Conservation (phyloP, 805 yeast genomes). For the Candida piceae region DNA sequence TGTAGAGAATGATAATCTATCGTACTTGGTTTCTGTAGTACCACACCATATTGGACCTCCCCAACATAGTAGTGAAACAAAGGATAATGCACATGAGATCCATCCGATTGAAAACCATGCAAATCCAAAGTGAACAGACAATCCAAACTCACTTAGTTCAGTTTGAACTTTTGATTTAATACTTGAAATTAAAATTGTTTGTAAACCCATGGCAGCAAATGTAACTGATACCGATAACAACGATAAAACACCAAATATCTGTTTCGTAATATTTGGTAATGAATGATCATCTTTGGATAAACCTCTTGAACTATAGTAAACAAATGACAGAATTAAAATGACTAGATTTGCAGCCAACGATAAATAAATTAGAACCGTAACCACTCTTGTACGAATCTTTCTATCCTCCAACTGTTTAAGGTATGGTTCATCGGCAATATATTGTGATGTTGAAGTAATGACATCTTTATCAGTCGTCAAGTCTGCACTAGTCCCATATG, state of each 20-base stretch:
- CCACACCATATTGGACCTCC: slow-evolving; percentile 51
- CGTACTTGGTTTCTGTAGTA: slow-evolving; percentile 20
- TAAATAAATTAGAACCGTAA: slow-evolving; percentile 28
- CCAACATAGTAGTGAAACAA: slow-evolving; percentile 25
- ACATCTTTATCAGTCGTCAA: slow-evolving; percentile 3
- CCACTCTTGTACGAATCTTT: slow-evolving; percentile 20
- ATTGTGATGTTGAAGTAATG: slow-evolving; percentile 11
- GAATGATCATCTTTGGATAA: slow-evolving; percentile 29
- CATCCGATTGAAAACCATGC: slow-evolving; percentile 39
- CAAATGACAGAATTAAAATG: slow-evolving; percentile 26
- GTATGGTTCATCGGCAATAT: slow-evolving; percentile 25
- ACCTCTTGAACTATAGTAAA: slow-evolving; percentile 36
- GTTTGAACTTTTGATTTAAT: slow-evolving; percentile 25
- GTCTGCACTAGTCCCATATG: slow-evolving; percentile 32
- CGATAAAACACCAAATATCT: slow-evolving; percentile 34
- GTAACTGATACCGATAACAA: slow-evolving; percentile 25
- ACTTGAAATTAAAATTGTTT: slow-evolving; percentile 26
- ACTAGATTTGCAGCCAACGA: slow-evolving; percentile 28
- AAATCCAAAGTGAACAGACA: slow-evolving; percentile 37
- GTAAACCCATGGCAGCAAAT: slow-evolving; percentile 17
- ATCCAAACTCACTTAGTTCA: slow-evolving; percentile 43
- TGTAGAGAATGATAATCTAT: too few species aligned
- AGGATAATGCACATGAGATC: slow-evolving; percentile 26
- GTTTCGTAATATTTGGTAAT: slow-evolving; percentile 31
- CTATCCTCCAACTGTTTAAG: slow-evolving; percentile 15